These are phyloP conservation scores for Starmerella floris DNA, from an alignment of 805 yeast genomes.

Conservation along the genomic window DNA sequence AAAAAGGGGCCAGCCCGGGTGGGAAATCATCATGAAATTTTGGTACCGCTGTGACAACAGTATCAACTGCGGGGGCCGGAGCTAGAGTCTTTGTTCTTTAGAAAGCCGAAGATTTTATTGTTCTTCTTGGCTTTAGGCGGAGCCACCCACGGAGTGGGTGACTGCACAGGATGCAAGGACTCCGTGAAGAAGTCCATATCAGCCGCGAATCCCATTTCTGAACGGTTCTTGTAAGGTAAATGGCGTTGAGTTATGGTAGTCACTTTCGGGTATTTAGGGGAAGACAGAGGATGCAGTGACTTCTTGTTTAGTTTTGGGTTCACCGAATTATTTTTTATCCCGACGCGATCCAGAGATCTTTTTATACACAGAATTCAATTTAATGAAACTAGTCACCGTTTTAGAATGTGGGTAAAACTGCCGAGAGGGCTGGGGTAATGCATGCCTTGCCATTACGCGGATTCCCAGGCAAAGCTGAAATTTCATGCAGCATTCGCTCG, in stretches of 20 bases:
- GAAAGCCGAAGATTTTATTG: conserved; percentile 1
- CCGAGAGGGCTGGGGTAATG: no score
- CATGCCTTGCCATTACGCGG: no score
- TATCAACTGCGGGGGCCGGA: no score
- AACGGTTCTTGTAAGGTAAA: neutral
- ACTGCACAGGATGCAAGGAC: conserved; percentile 12
- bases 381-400: no score
- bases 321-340: neutral
- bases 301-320: neutral
- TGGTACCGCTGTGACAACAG: no score
- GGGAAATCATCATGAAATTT: no score
- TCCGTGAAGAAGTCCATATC: conserved; percentile 10
- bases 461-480: no score
- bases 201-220: neutral
- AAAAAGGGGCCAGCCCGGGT: no score
- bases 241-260: neutral
- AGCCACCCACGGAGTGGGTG: conserved; percentile 7
- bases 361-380: no score
- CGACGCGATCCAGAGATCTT: no score
- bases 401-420: no score
- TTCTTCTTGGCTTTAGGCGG: conserved; percentile 1
- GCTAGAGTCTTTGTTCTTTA: conserved; percentile 5
- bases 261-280: neutral
- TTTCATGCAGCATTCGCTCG: no score
- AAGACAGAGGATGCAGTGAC: neutral